A percentile compares a stretch with the other conserved stretches of the same genome.
Evolutionary conservation across 495 filamentous ascomycete genomes (phyloP).

Genomic region (Rostrohypoxylon terebratum): DNA sequence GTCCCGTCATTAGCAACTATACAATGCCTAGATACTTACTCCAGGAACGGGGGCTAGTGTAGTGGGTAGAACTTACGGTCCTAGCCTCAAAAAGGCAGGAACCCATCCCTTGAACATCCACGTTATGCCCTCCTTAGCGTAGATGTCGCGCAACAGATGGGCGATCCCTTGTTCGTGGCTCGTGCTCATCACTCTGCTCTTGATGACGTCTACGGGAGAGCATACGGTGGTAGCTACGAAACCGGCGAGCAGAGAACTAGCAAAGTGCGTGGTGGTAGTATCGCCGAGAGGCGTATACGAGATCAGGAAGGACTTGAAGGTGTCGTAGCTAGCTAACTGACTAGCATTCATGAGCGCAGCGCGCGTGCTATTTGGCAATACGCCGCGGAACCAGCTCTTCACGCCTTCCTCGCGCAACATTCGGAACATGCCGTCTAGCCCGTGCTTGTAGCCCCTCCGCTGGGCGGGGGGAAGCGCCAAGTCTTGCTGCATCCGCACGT

Average conservation of each 20-base stretch:
- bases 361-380: constrained; percentile 89
- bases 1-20: constrained; percentile 15
- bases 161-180: constrained; percentile 69
- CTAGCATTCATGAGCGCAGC: constrained; percentile 94
- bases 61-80: constrained; percentile 62
- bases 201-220: constrained; percentile 96
- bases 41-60: background rate
- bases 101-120: constrained; percentile 99
- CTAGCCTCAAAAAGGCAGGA: constrained; percentile 92
- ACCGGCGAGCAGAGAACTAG: constrained; percentile 84
- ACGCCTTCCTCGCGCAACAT: constrained; percentile 86
- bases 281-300: constrained; percentile 76
- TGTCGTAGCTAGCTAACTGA: constrained; percentile 92
- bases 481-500: constrained; percentile 99
- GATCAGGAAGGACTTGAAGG: constrained; percentile 84
- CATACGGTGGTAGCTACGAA: constrained; percentile 96
- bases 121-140: constrained; percentile 77
- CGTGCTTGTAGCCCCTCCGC: constrained; percentile 89
- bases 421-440: constrained; percentile 83
- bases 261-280: constrained; percentile 85
- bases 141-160: constrained; percentile 73
- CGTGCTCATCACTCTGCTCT: constrained; percentile 92
- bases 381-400: constrained; percentile 81
- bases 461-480: constrained; percentile 77
- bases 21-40: background rate